phyloP scores from a whole-genome alignment of 331 rosid genomes.

The Stylosanthes scabra region DNA sequence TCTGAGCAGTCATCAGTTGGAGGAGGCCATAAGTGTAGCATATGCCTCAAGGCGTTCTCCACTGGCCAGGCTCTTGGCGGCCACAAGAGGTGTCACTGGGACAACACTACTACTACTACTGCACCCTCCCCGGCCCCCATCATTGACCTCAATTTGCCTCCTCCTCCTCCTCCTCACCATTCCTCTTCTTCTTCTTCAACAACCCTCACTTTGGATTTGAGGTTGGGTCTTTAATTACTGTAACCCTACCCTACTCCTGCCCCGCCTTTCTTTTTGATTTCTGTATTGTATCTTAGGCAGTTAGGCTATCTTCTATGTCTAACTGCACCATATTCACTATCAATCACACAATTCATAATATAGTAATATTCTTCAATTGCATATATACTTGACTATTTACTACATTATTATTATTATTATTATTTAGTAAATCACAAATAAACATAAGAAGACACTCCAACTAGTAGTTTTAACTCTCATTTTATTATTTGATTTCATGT shows the following conservation, averaged over 20 bases:
- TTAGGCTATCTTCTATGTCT: background rate
- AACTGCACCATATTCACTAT: background rate
- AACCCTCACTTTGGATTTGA: conserved; percentile 45
- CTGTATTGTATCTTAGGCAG: background rate
- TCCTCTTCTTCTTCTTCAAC: background rate
- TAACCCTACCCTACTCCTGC: background rate
- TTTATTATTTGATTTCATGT: no score
- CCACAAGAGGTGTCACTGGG: conserved; percentile 47
- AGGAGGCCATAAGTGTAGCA: conserved; percentile 55
- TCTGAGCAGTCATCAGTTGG: conserved; percentile 11
- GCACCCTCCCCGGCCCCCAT: background rate
- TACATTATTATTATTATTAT: no score
- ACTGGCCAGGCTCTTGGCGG: conserved; percentile 44
- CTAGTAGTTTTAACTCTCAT: no score
- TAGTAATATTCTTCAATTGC: no score
- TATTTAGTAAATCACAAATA: no score
- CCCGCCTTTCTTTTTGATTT: background rate
- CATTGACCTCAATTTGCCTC: conserved; percentile 63
- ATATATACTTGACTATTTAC: no score
- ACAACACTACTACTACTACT: conserved; percentile 14
- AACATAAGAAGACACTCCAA: no score
- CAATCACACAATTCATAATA: background rate
- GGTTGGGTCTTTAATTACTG: conserved; percentile 60
- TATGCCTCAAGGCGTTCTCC: conserved; percentile 35
- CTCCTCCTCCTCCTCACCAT: conserved; percentile 42